Percentiles rank a stretch among this genome's conserved stretches.
These are phyloP conservation scores for Clonostachys chloroleuca DNA, from an alignment of 2,329 filamentous ascomycete genomes.

Conservation along the genomic window DNA sequence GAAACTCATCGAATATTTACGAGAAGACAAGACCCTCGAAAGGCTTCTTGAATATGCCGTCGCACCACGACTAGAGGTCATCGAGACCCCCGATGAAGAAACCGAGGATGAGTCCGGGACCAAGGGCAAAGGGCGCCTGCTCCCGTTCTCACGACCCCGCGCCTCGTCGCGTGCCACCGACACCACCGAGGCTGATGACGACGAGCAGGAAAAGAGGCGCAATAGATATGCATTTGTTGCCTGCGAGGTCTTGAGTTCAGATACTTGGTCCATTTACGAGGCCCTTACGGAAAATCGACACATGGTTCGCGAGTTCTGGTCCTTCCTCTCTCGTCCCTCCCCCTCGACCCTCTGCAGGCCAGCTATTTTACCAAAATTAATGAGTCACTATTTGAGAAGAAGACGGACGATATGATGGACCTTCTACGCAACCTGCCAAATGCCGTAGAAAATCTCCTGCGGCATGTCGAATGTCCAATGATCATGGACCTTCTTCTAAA, in stretches of 20 bases:
- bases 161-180: slow-evolving; percentile 48
- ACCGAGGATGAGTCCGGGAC: slow-evolving; percentile 47
- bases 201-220: slow-evolving; percentile 84
- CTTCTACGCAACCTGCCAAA: slow-evolving; percentile 81
- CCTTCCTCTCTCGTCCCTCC: slow-evolving; percentile 81
- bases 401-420: slow-evolving; percentile 94
- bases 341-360: slow-evolving; percentile 87
- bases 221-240: slow-evolving; percentile 92
- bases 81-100: slow-evolving; percentile 46
- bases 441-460: slow-evolving; percentile 79
- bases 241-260: slow-evolving; percentile 88
- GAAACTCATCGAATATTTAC: slow-evolving; percentile 93
- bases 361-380: slow-evolving; percentile 99
- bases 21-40: slow-evolving; percentile 80
- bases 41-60: slow-evolving; percentile 88
- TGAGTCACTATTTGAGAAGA: slow-evolving; percentile 94
- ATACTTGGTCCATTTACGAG: slow-evolving; percentile 96
- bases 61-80: slow-evolving; percentile 63
- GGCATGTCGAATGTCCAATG: slow-evolving; percentile 95
- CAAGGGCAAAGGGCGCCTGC: slow-evolving; percentile 33
- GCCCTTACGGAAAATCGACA: slow-evolving; percentile 81
- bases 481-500: slow-evolving; percentile 97
- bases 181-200: slow-evolving; percentile 46
- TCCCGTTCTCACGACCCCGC: slow-evolving; percentile 46
- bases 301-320: slow-evolving; percentile 82